phyloP scores from a whole-genome alignment of 2,329 filamentous ascomycete species.

The Ophiosphaerella narmari region DNA sequence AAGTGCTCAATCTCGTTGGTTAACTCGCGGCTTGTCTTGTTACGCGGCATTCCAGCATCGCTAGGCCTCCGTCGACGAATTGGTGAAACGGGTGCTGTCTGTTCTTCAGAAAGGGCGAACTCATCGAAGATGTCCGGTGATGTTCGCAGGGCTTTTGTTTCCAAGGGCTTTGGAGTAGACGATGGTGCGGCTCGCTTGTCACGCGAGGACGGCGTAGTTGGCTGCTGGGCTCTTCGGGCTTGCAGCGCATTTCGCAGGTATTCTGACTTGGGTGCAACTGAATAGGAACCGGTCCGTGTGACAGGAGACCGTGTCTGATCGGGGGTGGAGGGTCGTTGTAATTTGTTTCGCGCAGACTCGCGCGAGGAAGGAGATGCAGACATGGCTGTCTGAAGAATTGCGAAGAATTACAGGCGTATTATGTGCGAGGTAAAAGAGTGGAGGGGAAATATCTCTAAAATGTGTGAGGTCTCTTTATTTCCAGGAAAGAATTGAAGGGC shows the following conservation, averaged over 20 bases:
- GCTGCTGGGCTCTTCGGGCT: constrained; percentile 32
- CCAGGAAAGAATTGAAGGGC: background rate
- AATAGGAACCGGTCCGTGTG: constrained; percentile 16
- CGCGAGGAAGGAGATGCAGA: constrained; percentile 25
- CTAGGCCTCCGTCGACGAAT: constrained; percentile 33
- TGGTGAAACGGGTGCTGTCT: constrained; percentile 34
- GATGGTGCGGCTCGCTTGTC: constrained; percentile 9
- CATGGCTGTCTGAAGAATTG: constrained; percentile 20
- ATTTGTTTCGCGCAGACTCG: constrained; percentile 15
- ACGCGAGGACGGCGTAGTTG: constrained; percentile 16
- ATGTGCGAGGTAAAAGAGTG: constrained; percentile 1
- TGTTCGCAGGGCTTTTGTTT: constrained; percentile 6
- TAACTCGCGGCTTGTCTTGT: constrained; percentile 35
- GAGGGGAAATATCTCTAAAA: background rate
- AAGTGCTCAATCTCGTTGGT: constrained; percentile 33
- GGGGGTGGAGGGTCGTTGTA: constrained; percentile 23
- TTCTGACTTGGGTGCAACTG: constrained; percentile 40
- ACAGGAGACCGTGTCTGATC: constrained; percentile 14
- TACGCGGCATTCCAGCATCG: constrained; percentile 27
- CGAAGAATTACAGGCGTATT: background rate
- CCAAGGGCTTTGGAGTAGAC: constrained; percentile 6
- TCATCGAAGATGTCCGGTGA: constrained; percentile 26
- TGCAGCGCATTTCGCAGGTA: constrained; percentile 40
- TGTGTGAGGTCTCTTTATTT: constrained; percentile 5
- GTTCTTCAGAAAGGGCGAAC: constrained; percentile 39